Conservation (phyloP, 177 flowering plant genomes). For the Vitis hybrid region DNA sequence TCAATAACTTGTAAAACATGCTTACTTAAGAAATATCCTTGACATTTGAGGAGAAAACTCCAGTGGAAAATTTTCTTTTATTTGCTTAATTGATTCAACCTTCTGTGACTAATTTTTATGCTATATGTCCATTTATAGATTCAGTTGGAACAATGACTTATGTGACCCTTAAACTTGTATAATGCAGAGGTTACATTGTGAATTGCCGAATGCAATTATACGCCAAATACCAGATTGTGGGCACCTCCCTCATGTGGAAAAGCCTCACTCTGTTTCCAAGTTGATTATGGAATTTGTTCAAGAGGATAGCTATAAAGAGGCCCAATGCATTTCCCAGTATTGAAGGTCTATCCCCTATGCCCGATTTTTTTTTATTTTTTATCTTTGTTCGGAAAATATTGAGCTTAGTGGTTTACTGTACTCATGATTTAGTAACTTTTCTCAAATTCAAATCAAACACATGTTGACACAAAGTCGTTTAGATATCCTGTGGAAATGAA, state of each 20-base stretch:
- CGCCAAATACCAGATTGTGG: constrained; percentile 79
- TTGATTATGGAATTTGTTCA: constrained; percentile 56
- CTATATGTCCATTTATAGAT: not conserved
- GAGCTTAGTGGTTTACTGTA: not conserved
- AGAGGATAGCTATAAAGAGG: constrained; percentile 21
- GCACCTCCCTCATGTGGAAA: constrained; percentile 93
- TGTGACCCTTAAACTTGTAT: not conserved
- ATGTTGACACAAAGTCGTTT: no score
- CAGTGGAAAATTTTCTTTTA: no score
- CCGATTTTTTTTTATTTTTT: not conserved
- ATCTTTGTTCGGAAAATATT: not conserved
- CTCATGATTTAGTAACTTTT: no score
- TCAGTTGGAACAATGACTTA: not conserved
- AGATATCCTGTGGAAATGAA: no score
- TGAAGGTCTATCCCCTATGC: not conserved
- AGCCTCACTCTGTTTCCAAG: constrained; percentile 55
- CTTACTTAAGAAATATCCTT: no score
- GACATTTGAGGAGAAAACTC: no score
- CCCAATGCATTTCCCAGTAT: constrained; percentile 9
- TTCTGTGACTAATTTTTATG: not conserved
- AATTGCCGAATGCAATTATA: constrained; percentile 62
- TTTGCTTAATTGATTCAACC: no score
- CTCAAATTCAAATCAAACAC: no score
- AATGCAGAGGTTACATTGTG: constrained; percentile 71
- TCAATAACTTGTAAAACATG: no score